Evolutionary conservation across 208 protist genomes (phyloP), one percentile per base, ranked within the genome.

Genomic region (Wallacemonas sp.): DNA sequence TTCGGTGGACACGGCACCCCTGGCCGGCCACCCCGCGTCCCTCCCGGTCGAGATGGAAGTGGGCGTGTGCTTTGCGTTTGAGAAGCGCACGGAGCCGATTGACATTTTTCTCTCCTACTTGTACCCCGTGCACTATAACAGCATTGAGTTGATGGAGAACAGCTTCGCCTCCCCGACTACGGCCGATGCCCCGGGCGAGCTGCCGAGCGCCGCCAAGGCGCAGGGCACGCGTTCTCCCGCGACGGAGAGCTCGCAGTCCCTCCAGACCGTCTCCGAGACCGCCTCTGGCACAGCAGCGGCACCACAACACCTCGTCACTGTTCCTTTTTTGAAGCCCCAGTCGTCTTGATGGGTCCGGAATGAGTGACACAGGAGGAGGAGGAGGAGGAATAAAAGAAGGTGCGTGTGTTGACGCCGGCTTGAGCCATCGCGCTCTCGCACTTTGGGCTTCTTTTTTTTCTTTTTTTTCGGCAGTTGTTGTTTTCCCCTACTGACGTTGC

Each of bases 21-120:
- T n/a, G n/a, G n/a, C n/a, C n/a, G n/a, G n/a, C n/a, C 10, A 49
- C 20, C 16, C 44, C 44, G 10, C 44, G 12, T 25, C 44, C 20
- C 20, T 10, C 18, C 7, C 44, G 20, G 5, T 16, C 4, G 67
- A 55, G 38, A 22, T 31, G 50, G 65, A 67, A 12, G 67, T 71
- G 3, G 65, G 54, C 11, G 42, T 57, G 55, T 73, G 61, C 45
- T 87, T 87, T 61, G 45, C 71, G 1, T 93, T 91, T 39, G 90
- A 93, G 61, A 66, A 65, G n/a, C 85, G 81, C 45, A 77, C 57
- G 33, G 82, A 91, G 66, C 77, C 89, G 25, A 86, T 92, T 50
- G 86, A 93, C 50, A 74, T 94, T 20, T 95, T 96, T 54, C 81
- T 96, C n/a, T 91, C 88, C 20, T 96, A 96, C 70, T 68, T 94